Conservation (phyloP, 441 rosid genomes). For the Eruca vesicaria region DNA sequence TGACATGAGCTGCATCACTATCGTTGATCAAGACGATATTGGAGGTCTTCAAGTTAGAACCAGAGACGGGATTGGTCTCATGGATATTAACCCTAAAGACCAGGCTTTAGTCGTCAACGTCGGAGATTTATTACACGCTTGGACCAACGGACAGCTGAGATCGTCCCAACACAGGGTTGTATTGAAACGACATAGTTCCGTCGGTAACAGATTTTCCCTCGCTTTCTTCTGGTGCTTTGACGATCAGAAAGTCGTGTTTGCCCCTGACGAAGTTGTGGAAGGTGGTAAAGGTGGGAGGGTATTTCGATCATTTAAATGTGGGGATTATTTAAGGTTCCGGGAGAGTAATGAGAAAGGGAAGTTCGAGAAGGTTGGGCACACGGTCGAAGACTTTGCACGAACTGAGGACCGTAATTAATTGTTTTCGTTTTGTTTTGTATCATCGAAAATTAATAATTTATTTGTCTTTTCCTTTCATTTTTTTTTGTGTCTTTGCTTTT, state of each 20-base stretch:
- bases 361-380: conserved; percentile 62
- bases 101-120: conserved; percentile 50
- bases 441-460: background rate
- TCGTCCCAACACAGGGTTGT: conserved; percentile 58
- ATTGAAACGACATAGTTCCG: conserved; percentile 28
- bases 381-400: conserved; percentile 58
- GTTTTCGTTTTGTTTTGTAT: background rate
- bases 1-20: conserved; percentile 70
- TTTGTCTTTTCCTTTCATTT: background rate
- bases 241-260: conserved; percentile 42
- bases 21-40: conserved; percentile 56
- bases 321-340: conserved; percentile 57
- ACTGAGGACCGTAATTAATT: background rate
- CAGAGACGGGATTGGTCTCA: conserved; percentile 45
- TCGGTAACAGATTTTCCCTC: conserved; percentile 39
- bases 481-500: too few species aligned
- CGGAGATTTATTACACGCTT: conserved; percentile 60
- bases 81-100: conserved; percentile 52
- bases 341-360: conserved; percentile 51
- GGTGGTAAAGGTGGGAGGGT: conserved; percentile 32
- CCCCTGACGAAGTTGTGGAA: conserved; percentile 49
- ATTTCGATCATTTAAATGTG: conserved; percentile 47
- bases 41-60: conserved; percentile 64
- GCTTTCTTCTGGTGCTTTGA: conserved; percentile 64
- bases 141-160: conserved; percentile 52